Percentiles rank a stretch among this genome's conserved stretches.
phyloP scores from a whole-genome alignment of 148 eudicot genomes.

The Mesembryanthemum crystallinum region DNA sequence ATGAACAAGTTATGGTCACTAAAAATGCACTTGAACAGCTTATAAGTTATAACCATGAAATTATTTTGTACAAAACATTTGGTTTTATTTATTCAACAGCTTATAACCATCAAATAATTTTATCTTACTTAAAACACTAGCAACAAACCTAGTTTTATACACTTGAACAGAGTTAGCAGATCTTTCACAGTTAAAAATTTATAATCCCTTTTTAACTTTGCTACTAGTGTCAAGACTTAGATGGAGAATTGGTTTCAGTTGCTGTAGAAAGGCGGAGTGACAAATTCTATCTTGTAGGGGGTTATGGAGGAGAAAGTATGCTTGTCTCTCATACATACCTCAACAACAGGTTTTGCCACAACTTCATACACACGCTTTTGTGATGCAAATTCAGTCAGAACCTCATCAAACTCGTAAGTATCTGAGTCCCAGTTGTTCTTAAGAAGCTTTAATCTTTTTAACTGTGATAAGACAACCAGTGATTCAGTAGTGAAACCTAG shows the following conservation, averaged over 20 bases:
- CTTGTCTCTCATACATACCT: conserved; percentile 67
- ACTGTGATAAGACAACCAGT: conserved; percentile 40
- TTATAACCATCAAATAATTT: no score
- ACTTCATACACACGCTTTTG: conserved; percentile 97
- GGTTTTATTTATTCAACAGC: no score
- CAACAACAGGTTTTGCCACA: conserved; percentile 94
- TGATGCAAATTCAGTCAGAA: conserved; percentile 86
- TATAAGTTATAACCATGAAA: no score
- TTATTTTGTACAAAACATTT: no score
- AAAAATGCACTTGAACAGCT: no score
- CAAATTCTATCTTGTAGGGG: not conserved
- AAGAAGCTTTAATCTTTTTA: conserved; percentile 78
- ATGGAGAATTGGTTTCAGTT: not conserved
- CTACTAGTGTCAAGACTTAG: no score
- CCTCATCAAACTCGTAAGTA: conserved; percentile 90
- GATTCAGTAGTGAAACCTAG: not conserved
- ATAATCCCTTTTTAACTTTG: no score
- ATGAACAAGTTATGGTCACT: no score
- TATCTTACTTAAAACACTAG: no score
- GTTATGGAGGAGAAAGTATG: conserved; percentile 10
- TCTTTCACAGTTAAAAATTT: no score
- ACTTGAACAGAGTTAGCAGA: no score
- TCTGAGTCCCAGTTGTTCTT: conserved; percentile 96
- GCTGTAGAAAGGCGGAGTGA: conserved; percentile 1
- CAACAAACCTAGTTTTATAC: no score